Conservation (phyloP, 2,329 filamentous ascomycete species). For the Shiraia sp. region DNA sequence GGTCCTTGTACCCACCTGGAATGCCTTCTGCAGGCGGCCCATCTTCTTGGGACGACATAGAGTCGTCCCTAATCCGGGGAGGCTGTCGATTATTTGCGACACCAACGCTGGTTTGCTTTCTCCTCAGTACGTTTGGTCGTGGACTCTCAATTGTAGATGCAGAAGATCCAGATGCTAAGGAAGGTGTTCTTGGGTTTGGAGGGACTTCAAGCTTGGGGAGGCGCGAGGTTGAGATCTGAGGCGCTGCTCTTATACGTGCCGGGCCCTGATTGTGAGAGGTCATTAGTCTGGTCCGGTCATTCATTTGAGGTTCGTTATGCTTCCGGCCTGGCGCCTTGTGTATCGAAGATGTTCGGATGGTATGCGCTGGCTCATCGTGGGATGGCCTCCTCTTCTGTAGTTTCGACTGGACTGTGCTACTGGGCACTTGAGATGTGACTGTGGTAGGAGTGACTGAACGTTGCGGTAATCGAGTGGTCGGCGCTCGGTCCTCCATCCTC, state of each 20-base stretch:
- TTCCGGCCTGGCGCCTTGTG: slow-evolving; percentile 24
- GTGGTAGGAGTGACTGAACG: slow-evolving; percentile 41
- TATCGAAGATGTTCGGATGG: slow-evolving; percentile 17
- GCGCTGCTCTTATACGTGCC: slow-evolving; percentile 24
- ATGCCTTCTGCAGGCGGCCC: slow-evolving; percentile 26
- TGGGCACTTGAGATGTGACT: slow-evolving; percentile 29
- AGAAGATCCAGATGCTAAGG: slow-evolving; percentile 54
- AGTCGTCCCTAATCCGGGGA: slow-evolving; percentile 34
- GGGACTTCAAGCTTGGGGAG: slow-evolving; percentile 43
- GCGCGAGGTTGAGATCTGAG: slow-evolving; percentile 34
- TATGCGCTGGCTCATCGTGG: slow-evolving; percentile 35
- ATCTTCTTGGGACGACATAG: slow-evolving; percentile 42
- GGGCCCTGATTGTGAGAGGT: slow-evolving; percentile 19
- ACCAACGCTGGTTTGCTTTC: slow-evolving; percentile 51
- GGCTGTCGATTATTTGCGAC: slow-evolving; percentile 32
- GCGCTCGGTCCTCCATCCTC: slow-evolving; percentile 37
- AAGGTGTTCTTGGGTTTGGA: slow-evolving; percentile 47
- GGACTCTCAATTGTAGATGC: slow-evolving; percentile 53
- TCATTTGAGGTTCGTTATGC: slow-evolving; percentile 26
- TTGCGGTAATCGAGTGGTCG: slow-evolving; percentile 42
- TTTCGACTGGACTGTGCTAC: slow-evolving; percentile 31
- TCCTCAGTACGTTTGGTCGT: slow-evolving; percentile 48
- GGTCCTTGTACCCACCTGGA: slow-evolving; percentile 43
- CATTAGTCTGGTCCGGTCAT: slow-evolving; percentile 25
- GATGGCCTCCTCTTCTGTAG: slow-evolving; percentile 41